A percentile compares a stretch with the other conserved stretches of the same genome.
Evolutionary conservation across 1,139 yeast species (phyloP).

Genomic region (Candida gigantensis): DNA sequence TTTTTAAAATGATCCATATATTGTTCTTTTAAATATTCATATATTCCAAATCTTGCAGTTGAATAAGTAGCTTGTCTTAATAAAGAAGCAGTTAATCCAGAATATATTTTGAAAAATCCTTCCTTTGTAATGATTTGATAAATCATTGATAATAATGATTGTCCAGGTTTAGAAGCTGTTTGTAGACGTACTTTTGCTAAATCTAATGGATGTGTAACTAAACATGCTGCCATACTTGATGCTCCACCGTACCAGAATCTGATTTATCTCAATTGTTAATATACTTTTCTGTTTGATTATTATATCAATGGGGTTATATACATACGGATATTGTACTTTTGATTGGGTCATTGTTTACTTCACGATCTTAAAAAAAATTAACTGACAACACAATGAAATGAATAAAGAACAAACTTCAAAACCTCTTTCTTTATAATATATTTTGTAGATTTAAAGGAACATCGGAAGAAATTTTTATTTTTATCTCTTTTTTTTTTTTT

Average conservation of each 20-base stretch:
- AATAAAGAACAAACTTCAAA: no score
- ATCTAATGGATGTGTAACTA: constrained; percentile 73
- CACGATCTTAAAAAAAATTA: no score
- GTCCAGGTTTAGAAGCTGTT: constrained; percentile 66
- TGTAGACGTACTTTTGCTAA: constrained; percentile 84
- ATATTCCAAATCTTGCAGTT: constrained; percentile 80
- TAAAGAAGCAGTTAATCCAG: constrained; percentile 80
- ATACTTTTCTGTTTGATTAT: background rate
- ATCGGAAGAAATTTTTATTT: no score
- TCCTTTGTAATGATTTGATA: constrained; percentile 59
- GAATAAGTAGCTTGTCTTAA: constrained; percentile 88
- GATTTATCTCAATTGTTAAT: background rate
- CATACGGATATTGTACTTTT: constrained; percentile 15
- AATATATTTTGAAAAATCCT: constrained; percentile 69
- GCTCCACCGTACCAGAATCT: constrained; percentile 56
- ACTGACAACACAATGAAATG: no score
- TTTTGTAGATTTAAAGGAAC: no score
- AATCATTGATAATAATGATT: constrained; percentile 62
- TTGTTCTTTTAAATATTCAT: constrained; percentile 69
- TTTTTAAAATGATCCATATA: no score
- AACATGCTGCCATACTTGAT: constrained; percentile 67
- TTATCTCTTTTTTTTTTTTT: no score
- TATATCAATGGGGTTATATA: background rate
- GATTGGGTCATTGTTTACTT: background rate
- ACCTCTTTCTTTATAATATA: no score